phyloP scores from a whole-genome alignment of 805 yeast genomes.

The Komagataella pastoris region DNA sequence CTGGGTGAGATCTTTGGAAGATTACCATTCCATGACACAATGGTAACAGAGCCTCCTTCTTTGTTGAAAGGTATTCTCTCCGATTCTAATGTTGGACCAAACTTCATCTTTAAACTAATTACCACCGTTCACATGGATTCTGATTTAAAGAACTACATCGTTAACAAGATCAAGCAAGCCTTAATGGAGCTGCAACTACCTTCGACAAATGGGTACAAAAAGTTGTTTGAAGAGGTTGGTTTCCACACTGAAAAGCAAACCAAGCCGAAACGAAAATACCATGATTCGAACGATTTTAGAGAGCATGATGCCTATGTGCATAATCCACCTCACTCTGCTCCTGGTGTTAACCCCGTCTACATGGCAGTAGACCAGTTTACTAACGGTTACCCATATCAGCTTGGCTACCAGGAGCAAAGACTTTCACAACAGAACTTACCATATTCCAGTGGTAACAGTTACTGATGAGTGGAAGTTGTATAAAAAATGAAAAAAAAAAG shows the following conservation, averaged over 20 bases:
- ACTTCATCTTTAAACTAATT: slow-evolving; percentile 68
- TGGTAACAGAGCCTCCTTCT: slow-evolving; percentile 6
- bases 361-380: neutral
- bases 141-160: slow-evolving; percentile 41
- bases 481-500: too few species aligned
- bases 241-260: slow-evolving; percentile 17
- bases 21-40: slow-evolving; percentile 9
- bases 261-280: neutral
- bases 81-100: slow-evolving; percentile 59
- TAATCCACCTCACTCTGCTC: neutral
- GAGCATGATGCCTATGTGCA: neutral
- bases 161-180: slow-evolving; percentile 47
- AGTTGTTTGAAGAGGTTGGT: slow-evolving; percentile 89
- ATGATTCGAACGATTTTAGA: neutral
- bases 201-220: slow-evolving; percentile 60
- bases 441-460: neutral
- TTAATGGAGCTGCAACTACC: slow-evolving; percentile 44
- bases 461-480: neutral
- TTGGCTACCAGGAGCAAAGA: neutral
- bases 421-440: neutral
- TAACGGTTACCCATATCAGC: neutral
- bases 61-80: slow-evolving; percentile 44
- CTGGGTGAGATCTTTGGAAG: slow-evolving; percentile 56
- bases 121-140: slow-evolving; percentile 57
- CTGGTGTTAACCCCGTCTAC: neutral